Evolutionary conservation across 495 filamentous ascomycete genomes (phyloP), one percentile per base, ranked within the genome.

Genomic region (Daldinia vernicosa): DNA sequence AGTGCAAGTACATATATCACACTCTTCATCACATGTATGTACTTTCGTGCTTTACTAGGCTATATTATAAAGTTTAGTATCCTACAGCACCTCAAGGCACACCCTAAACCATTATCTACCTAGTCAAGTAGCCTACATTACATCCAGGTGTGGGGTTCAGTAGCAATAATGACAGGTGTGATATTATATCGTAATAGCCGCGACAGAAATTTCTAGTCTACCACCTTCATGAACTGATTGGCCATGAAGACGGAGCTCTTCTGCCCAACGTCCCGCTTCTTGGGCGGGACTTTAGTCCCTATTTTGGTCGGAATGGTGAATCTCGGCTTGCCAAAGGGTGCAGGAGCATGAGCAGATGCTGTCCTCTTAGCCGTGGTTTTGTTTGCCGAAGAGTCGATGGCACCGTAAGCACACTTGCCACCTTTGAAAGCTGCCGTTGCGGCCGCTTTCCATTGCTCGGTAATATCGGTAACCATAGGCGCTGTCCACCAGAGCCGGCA

Each of bases 401-500:
- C 63, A 9, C 77, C 77, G 17, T 76, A 76, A 17, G 72, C 78
- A 63, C 78, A 80, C 61, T 74, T 71, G 27, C 69, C 77, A 8
- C 74, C 75, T 54, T 78, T 75, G 72, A 80, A 83, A 8, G 80
- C 78, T 0, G 77, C 79, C 9, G 71, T 74, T 0, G 74, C 76
- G 15, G 82, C 83, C 32, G 78, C 79, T 59, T 80, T 81, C 87
- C 86, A 89, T 12, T 87, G 71, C 15, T 75, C 77, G 15, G 76
- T 74, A 32, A 82, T 78, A 60, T 85, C 83, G 69, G 78, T 81
- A 53, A 82, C 54, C 69, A 84, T 87, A 35, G 79, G 77, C 40
- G 80, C 80, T 3, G 85, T 89, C 66, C 79, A 88, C 73, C 84
- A 89, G 6, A 88, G 78, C 32, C 83, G 77, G 75, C 86, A 88